These are phyloP conservation scores for Evansstolkia leycettana DNA, from an alignment of 495 filamentous ascomycete species.

Conservation along the genomic window DNA sequence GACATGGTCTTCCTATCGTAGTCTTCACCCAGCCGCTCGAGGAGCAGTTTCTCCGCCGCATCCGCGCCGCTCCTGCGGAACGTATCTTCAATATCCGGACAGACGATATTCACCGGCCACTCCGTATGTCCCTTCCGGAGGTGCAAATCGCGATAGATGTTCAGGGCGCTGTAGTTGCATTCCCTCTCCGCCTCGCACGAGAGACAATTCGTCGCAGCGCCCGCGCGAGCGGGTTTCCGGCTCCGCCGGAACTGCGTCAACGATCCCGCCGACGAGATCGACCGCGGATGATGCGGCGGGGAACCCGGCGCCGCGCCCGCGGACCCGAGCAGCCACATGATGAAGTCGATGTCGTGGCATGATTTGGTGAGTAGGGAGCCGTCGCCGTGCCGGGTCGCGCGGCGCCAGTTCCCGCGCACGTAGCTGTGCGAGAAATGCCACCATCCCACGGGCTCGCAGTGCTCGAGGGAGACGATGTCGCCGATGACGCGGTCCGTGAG, in stretches of 20 bases:
- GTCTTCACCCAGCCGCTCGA: constrained; percentile 45
- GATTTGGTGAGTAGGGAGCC: constrained; percentile 76
- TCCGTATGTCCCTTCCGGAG: constrained; percentile 45
- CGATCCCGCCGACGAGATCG: constrained; percentile 55
- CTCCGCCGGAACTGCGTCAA: constrained; percentile 53
- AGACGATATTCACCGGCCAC: constrained; percentile 83
- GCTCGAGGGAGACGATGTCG: constrained; percentile 76
- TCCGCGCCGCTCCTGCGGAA: constrained; percentile 7
- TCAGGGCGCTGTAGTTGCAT: constrained; percentile 74
- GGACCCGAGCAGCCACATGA: constrained; percentile 62
- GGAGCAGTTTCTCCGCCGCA: constrained; percentile 19
- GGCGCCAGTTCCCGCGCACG: constrained; percentile 90
- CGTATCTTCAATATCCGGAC: constrained; percentile 77
- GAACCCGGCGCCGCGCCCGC: constrained; percentile 8
- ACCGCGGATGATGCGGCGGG: constrained; percentile 59
- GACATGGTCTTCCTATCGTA: constrained; percentile 43
- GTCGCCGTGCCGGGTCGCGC: constrained; percentile 41
- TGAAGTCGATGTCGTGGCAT: constrained; percentile 84
- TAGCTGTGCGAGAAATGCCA: constrained; percentile 96
- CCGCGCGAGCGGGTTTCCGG: constrained; percentile 64
- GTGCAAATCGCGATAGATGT: constrained; percentile 55
- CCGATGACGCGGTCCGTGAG: constrained; percentile 59
- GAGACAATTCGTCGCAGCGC: constrained; percentile 75
- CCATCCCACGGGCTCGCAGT: constrained; percentile 89
- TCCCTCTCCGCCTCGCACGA: constrained; percentile 57